Percentiles rank a stretch among this genome's conserved stretches.
These are phyloP conservation scores for Calvatia gigantea DNA, from an alignment of 768 basidiomycete genomes.

Conservation along the genomic window DNA sequence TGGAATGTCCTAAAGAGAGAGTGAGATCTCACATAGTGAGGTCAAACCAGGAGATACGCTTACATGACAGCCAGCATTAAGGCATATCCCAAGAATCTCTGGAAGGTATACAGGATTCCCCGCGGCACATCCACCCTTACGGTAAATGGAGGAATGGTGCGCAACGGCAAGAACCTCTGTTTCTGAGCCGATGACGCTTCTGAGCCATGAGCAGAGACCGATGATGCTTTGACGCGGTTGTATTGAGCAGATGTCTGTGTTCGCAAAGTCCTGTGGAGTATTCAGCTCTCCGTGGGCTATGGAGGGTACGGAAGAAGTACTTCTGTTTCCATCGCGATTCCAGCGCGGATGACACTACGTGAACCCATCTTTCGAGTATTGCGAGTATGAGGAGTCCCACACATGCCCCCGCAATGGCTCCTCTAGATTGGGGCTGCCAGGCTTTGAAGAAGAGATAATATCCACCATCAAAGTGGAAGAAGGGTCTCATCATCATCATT, in stretches of 20 bases:
- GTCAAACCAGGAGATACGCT: conserved; percentile 22
- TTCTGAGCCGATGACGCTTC: background rate
- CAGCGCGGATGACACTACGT: conserved; percentile 49
- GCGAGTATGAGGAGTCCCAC: conserved; percentile 67
- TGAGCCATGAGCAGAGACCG: background rate
- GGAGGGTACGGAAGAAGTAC: conserved; percentile 29
- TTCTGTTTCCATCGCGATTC: conserved; percentile 57
- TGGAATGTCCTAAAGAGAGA: conserved; percentile 70
- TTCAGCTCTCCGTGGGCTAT: background rate
- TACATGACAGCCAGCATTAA: conserved; percentile 86
- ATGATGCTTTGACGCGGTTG: background rate
- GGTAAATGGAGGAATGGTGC: conserved; percentile 61
- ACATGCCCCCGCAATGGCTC: conserved; percentile 73
- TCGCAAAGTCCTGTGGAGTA: conserved; percentile 6
- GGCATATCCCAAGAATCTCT: conserved; percentile 58
- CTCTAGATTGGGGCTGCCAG: conserved; percentile 65
- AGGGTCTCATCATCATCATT: conserved; percentile 52
- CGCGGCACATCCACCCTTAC: conserved; percentile 65
- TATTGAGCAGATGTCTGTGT: conserved; percentile 1
- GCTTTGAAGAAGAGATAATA: conserved; percentile 65
- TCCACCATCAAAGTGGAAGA: conserved; percentile 63
- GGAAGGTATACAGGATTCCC: conserved; percentile 60
- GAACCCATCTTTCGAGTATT: conserved; percentile 67
- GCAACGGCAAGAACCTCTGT: conserved; percentile 16
- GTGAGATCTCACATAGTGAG: background rate